Percentiles rank a stretch among this genome's conserved stretches.
Evolutionary conservation across 2,329 filamentous ascomycete species (phyloP).

Genomic region (Ophiostoma australiae): DNA sequence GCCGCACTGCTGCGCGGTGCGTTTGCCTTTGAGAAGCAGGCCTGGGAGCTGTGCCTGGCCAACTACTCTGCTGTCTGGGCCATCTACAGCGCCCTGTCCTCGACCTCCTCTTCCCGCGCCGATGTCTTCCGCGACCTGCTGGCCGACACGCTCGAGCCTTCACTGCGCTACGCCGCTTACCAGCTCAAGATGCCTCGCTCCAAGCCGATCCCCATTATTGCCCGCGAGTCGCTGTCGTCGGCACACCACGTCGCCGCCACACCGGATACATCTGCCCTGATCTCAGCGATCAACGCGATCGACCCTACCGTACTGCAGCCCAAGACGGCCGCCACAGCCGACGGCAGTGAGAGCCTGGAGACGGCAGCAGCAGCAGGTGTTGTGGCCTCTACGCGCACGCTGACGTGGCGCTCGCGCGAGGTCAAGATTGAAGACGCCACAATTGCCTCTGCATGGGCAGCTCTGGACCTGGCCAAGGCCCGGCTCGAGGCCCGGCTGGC

Average conservation of each 20-base stretch:
- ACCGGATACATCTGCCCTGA: constrained; percentile 55
- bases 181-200: constrained; percentile 84
- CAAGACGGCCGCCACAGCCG: constrained; percentile 41
- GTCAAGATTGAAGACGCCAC: constrained; percentile 90
- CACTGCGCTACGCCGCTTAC: constrained; percentile 90
- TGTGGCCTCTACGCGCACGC: constrained; percentile 62
- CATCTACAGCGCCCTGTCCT: constrained; percentile 73
- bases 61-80: constrained; percentile 72
- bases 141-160: constrained; percentile 81
- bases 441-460: constrained; percentile 76
- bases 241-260: constrained; percentile 64
- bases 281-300: constrained; percentile 63
- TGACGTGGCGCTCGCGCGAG: constrained; percentile 79
- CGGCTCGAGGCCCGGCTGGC: constrained; percentile 45
- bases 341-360: constrained; percentile 32
- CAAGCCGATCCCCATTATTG: constrained; percentile 71
- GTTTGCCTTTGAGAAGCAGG: constrained; percentile 78
- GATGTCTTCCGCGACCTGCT: constrained; percentile 84
- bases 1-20: constrained; percentile 69
- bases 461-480: constrained; percentile 54
- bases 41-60: constrained; percentile 73
- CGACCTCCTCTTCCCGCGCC: constrained; percentile 53
- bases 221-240: constrained; percentile 69
- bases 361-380: constrained; percentile 36
- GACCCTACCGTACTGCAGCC: constrained; percentile 61